A percentile compares a stretch with the other conserved stretches of the same genome.
Evolutionary conservation across 2,329 filamentous ascomycete species (phyloP).

Genomic region (Dactylellina drechsleri): DNA sequence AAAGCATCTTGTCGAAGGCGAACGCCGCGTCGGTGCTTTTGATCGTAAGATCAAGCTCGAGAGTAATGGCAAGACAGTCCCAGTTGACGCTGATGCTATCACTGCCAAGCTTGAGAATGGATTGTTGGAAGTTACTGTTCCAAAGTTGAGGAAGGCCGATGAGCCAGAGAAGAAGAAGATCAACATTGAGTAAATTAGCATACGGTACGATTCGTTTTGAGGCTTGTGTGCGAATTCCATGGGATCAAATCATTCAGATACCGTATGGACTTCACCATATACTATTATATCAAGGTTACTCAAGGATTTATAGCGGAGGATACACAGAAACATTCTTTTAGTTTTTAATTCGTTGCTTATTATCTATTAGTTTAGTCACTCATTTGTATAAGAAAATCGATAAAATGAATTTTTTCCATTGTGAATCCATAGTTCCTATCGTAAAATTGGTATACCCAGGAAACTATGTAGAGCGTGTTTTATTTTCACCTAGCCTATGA

Average conservation of each 20-base stretch:
- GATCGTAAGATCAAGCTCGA: slow-evolving; percentile 56
- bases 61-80: slow-evolving; percentile 40
- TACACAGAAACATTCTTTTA: slow-evolving; percentile 29
- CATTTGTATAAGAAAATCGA: slow-evolving; percentile 19
- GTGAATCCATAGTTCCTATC: neutral
- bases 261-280: slow-evolving; percentile 11
- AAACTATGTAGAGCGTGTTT: no score
- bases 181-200: slow-evolving; percentile 43
- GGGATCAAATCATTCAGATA: slow-evolving; percentile 8
- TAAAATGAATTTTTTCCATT: slow-evolving; percentile 26
- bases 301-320: slow-evolving; percentile 1
- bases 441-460: no score
- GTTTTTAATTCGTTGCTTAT: slow-evolving; percentile 5
- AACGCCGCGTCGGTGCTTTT: slow-evolving; percentile 54
- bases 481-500: no score
- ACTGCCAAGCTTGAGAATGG: slow-evolving; percentile 57
- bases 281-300: neutral
- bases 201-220: slow-evolving; percentile 14
- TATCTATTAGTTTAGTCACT: slow-evolving; percentile 9
- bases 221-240: slow-evolving; percentile 53
- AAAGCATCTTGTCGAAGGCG: slow-evolving; percentile 54
- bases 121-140: slow-evolving; percentile 53
- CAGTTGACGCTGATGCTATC: slow-evolving; percentile 55
- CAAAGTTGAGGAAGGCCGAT: slow-evolving; percentile 51
- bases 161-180: slow-evolving; percentile 55